Conservation (phyloP, 371 early-diverging fungal species). For the Batkoa obscura region DNA sequence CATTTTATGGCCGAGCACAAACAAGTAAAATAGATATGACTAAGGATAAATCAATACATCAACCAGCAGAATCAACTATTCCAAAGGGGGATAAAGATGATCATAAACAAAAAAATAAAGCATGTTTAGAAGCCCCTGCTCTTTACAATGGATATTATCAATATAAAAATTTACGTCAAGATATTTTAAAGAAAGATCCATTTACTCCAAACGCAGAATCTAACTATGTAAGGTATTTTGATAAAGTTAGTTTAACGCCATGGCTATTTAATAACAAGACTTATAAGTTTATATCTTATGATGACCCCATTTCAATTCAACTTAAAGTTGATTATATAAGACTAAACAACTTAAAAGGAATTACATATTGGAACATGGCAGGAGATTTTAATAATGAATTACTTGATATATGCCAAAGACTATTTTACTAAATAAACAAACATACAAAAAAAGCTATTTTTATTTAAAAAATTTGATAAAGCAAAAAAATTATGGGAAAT, state of each 20-base stretch:
- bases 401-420: constrained; percentile 10
- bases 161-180: constrained; percentile 36
- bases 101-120: constrained; percentile 23
- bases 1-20: constrained; percentile 35
- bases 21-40: constrained; percentile 12
- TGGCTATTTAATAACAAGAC: constrained; percentile 39
- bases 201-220: constrained; percentile 17
- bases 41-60: constrained; percentile 10
- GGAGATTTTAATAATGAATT: constrained; percentile 30
- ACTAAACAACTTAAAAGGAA: constrained; percentile 27
- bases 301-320: constrained; percentile 31
- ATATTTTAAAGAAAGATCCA: constrained; percentile 28
- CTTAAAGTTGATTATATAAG: constrained; percentile 34
- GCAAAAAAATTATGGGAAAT: background rate
- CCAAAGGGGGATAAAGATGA: constrained; percentile 27
- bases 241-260: constrained; percentile 35
- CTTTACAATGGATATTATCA: constrained; percentile 46
- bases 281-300: constrained; percentile 36
- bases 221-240: constrained; percentile 33
- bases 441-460: no score
- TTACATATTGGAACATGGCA: constrained; percentile 36
- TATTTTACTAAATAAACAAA: background rate
- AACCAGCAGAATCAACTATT: constrained; percentile 9
- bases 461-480: no score
- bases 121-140: constrained; percentile 12